Percentiles rank a stretch among this genome's conserved stretches.
phyloP scores from a whole-genome alignment of 2,329 filamentous ascomycete species.

The Venturia nashicola region DNA sequence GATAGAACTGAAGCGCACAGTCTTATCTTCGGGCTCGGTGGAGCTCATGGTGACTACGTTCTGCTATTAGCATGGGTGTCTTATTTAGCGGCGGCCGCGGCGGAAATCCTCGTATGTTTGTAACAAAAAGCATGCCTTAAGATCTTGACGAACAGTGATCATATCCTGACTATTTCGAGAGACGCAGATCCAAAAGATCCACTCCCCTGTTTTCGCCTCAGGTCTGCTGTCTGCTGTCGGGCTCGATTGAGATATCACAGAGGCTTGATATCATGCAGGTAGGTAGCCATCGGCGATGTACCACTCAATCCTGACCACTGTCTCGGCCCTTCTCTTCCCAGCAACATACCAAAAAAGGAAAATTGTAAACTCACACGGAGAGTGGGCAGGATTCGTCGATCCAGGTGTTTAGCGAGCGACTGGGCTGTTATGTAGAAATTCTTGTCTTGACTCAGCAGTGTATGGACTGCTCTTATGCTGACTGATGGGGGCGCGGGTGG shows the following conservation, averaged over 20 bases:
- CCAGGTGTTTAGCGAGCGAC: neutral
- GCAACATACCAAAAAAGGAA: neutral
- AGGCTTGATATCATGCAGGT: neutral
- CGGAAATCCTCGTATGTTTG: neutral
- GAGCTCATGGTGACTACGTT: conserved; percentile 18
- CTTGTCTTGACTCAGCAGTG: neutral
- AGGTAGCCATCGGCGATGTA: neutral
- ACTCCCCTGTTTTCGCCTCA: neutral
- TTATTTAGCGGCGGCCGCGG: conserved; percentile 8
- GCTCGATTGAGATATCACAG: neutral
- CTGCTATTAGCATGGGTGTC: conserved; percentile 15
- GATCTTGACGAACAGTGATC: neutral
- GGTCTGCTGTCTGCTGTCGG: neutral
- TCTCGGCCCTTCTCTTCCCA: conserved; percentile 2
- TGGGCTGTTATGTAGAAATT: neutral
- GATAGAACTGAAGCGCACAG: conserved; percentile 28
- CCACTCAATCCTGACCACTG: neutral
- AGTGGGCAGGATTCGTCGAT: neutral
- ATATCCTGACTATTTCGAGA: neutral
- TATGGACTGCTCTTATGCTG: neutral
- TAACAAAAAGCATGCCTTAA: neutral
- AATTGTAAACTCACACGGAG: neutral
- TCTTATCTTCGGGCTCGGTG: conserved; percentile 15
- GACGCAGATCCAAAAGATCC: neutral
- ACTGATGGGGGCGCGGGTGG: neutral